phyloP scores from a whole-genome alignment of 352 stramenopile species.

The Thalassiosira gravida region DNA sequence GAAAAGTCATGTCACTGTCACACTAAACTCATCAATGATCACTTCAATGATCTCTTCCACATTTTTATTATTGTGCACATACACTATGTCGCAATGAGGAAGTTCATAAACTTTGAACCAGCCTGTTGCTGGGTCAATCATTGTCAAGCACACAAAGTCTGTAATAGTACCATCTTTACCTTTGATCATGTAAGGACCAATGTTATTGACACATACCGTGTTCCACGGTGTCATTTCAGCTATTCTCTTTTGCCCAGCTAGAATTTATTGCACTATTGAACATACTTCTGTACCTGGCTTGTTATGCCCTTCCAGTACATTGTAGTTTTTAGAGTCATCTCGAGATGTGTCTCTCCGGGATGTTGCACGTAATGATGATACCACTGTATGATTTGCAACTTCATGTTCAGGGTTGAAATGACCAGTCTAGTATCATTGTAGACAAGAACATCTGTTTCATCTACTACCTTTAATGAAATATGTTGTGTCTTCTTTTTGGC shows the following conservation, averaged over 20 bases:
- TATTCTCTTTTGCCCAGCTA: slow-evolving; percentile 5
- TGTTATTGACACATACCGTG: slow-evolving; percentile 1
- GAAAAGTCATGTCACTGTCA: not conserved
- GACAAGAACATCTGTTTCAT: not conserved
- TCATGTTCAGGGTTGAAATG: slow-evolving; percentile 5
- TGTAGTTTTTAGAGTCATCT: slow-evolving; percentile 13
- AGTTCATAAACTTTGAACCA: not conserved
- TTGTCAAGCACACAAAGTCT: not conserved
- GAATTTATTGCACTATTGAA: not conserved
- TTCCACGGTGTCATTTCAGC: slow-evolving; percentile 8
- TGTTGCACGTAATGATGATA: not conserved
- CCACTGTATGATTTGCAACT: not conserved
- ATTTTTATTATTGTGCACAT: not conserved
- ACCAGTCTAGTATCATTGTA: slow-evolving; percentile 1
- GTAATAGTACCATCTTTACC: not conserved
- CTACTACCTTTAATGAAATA: slow-evolving; percentile 15
- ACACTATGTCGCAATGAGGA: not conserved
- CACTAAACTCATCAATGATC: slow-evolving; percentile 16
- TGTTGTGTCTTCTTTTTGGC: slow-evolving; percentile 10
- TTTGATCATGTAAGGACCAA: not conserved
- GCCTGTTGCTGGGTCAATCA: not conserved
- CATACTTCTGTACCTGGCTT: not conserved
- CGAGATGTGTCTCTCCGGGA: not conserved
- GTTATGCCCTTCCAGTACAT: not conserved
- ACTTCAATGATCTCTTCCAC: not conserved